Base-by-base conservation (phyloP, 2,329 filamentous ascomycete species). In the Nothomitra cinnamomea region DNA sequence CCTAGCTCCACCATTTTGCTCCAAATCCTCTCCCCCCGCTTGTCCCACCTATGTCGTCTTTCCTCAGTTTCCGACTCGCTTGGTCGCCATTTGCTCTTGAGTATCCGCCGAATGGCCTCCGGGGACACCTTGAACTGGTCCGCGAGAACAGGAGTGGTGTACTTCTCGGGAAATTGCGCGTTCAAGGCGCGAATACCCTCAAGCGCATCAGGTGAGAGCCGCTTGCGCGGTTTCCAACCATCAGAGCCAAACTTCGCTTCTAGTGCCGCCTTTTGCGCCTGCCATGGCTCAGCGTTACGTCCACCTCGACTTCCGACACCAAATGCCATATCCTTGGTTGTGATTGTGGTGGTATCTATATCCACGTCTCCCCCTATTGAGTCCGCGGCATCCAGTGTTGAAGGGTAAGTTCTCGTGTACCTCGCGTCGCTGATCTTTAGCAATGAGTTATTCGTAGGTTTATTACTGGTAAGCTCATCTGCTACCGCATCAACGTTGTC, bases 161-260 rank as follows among this genome's bases (percentile, higher is more conserved):
- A 95, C 55, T 76, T 74, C 1, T 83, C 75, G 0, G 90, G 87
- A 57, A 87, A 83, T 60, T 87, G 81, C 24, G 76, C 71, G 65
- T 95, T 80, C 35, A 98, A 72, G 19, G 85, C 82, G 42, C 88
- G 81, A 60, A 98, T 94, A 42, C 88, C 89, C n/a, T 85, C 82
- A 32, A 95, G 72, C 1, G 89, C 87, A 66, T 96, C 90, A 0
- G 92, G 92, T 0, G 92, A 96, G 8, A 98, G 75, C 55, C 82
- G 82, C 67, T 94, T 95, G 50, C 78, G 76, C 28, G 92, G 90
- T 25, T 76, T 75, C 89, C 90, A 98, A 8, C 82, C 70, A 40
- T 69, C 80, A 6, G 82, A 77, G 1, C 79, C 79, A 58, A 95
- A 92, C 63, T 96, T 98, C 56, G 78, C 67, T 60, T 82, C 77